A percentile compares a stretch with the other conserved stretches of the same genome.
These are phyloP conservation scores for Globisporangium iwayamae DNA, from an alignment of 352 stramenopile species.

Conservation along the genomic window DNA sequence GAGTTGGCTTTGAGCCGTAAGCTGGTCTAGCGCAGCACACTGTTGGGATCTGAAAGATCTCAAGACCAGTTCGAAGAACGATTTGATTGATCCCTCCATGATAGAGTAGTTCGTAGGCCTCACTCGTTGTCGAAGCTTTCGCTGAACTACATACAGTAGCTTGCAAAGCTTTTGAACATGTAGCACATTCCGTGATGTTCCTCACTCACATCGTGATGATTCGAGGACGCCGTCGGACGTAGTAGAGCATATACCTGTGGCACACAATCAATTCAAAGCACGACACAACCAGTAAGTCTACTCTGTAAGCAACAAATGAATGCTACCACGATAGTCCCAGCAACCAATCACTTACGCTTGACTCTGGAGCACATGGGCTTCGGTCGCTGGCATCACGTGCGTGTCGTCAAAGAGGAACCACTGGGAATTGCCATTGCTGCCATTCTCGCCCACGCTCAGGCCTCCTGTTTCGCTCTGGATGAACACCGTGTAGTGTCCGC, in stretches of 20 bases:
- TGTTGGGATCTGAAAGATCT: no score
- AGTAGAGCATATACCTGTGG: conserved; percentile 24
- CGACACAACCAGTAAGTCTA: not conserved
- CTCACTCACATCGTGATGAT: not conserved
- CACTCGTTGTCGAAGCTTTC: no score
- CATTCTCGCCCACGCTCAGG: conserved; percentile 19
- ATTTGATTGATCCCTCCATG: no score
- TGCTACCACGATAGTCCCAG: not conserved
- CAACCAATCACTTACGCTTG: conserved; percentile 45
- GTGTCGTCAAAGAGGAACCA: conserved; percentile 70
- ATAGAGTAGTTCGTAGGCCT: no score
- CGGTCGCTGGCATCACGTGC: conserved; percentile 31
- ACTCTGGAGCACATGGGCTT: conserved; percentile 36
- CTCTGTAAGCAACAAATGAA: not conserved
- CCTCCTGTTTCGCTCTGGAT: conserved; percentile 14
- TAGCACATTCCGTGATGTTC: no score
- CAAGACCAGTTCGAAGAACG: no score
- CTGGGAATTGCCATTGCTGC: conserved; percentile 15
- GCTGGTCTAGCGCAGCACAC: no score
- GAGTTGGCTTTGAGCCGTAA: no score
- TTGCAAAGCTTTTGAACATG: no score
- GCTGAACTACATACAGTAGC: no score
- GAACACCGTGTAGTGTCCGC: conserved; percentile 71
- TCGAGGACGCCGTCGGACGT: conserved; percentile 16
- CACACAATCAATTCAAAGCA: not conserved